phyloP scores from a whole-genome alignment of 2,329 filamentous ascomycete genomes.

The Paraphoma chrysanthemicola region DNA sequence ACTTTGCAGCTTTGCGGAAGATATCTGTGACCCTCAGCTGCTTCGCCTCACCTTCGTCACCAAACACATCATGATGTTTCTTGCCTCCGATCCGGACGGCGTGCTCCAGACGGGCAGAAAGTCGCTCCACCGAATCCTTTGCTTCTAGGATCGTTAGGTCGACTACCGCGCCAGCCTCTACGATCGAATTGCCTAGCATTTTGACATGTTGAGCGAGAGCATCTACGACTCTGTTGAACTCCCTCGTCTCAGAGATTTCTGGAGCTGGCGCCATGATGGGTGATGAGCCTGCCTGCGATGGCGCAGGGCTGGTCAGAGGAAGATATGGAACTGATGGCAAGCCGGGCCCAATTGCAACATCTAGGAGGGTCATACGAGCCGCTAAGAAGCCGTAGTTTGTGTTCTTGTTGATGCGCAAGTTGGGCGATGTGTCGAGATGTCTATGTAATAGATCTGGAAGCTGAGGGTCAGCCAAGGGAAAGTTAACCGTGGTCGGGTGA shows the following conservation, averaged over 20 bases:
- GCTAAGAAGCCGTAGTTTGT: constrained; percentile 75
- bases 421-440: constrained; percentile 44
- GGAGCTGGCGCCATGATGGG: constrained; percentile 15
- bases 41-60: constrained; percentile 56
- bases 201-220: constrained; percentile 61
- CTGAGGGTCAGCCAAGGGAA: constrained; percentile 30
- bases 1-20: constrained; percentile 11
- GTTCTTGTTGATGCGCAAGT: constrained; percentile 60
- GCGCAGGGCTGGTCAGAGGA: constrained; percentile 34
- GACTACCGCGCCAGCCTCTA: constrained; percentile 70
- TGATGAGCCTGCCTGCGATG: constrained; percentile 28
- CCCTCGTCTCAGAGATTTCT: constrained; percentile 44
- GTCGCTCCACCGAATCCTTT: constrained; percentile 75
- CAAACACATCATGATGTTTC: constrained; percentile 47
- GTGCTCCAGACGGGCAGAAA: constrained; percentile 76
- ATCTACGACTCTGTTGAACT: constrained; percentile 77
- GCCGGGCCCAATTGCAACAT: constrained; percentile 76
- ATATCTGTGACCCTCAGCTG: constrained; percentile 51
- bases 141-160: constrained; percentile 71
- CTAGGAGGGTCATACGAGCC: constrained; percentile 71
- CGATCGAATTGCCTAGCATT: constrained; percentile 65
- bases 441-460: constrained; percentile 28
- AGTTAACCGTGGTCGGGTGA: constrained; percentile 29
- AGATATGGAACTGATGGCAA: constrained; percentile 41
- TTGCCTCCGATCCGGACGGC: constrained; percentile 68